Evolutionary conservation across 805 yeast genomes (phyloP).

Genomic region (Groenewaldozyma tartarivorans): DNA sequence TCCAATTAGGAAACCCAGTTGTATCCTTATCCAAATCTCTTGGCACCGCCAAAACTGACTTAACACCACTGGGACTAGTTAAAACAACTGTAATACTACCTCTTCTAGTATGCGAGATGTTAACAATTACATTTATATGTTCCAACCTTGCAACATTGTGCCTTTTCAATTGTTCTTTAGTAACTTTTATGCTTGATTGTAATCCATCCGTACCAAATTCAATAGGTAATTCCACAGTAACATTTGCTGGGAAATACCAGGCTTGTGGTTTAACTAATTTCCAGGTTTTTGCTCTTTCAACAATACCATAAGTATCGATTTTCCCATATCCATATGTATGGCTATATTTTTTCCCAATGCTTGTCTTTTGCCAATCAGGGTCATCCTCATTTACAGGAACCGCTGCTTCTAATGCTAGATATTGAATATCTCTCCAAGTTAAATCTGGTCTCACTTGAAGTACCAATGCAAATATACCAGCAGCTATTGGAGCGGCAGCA

Average conservation of each 20-base stretch:
- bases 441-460: conserved; percentile 75
- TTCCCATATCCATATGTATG: conserved; percentile 90
- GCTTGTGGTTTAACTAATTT: conserved; percentile 84
- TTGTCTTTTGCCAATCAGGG: conserved; percentile 65
- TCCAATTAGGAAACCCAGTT: conserved; percentile 71
- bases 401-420: conserved; percentile 64
- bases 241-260: conserved; percentile 51
- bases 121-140: conserved; percentile 76
- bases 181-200: conserved; percentile 25
- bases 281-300: conserved; percentile 66
- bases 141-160: conserved; percentile 67
- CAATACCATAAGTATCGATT: conserved; percentile 71
- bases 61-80: conserved; percentile 65
- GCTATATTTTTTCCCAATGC: conserved; percentile 60
- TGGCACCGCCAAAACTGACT: conserved; percentile 61
- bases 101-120: conserved; percentile 52
- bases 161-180: conserved; percentile 37
- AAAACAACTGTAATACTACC: conserved; percentile 63
- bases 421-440: conserved; percentile 95
- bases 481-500: conserved; percentile 97
- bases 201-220: conserved; percentile 17
- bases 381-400: conserved; percentile 57
- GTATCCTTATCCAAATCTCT: conserved; percentile 49
- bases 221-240: conserved; percentile 26
- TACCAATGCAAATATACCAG: conserved; percentile 84